Base-by-base conservation (phyloP, 2,329 filamentous ascomycete genomes). In the Monosporascus cannonballus region DNA sequence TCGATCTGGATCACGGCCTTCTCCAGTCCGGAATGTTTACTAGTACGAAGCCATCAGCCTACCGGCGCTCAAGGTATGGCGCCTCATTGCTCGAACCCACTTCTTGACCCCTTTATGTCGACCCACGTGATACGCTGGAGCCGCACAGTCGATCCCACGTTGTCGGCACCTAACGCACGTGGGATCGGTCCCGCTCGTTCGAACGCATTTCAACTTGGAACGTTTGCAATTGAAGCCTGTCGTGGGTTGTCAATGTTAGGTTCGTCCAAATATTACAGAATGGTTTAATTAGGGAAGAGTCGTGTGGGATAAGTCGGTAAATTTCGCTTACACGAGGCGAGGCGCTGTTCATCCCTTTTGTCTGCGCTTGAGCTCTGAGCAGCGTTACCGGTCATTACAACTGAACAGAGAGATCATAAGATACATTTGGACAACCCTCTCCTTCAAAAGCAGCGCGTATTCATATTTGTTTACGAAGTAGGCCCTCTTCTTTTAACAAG, bases 91-190 rank as follows among this genome's bases (percentile, higher is more conserved):
- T 34, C 30, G 24, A 41, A 59, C 74, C 69, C 69, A 86, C 86
- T 90, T 90, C 67, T 89, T 90, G 55, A 89, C 86, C 22, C 86
- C 87, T 64, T 89, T 89, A 63, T 88, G 85, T 48, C 87, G 76
- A 7, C 86, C 86, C 4, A 88, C 79, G 56, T 89, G 85, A 63
- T 89, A 88, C n/a, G 80, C 80, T n/a, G 79, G 86, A 2, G 87
- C 81, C 6, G 87, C 72, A 64, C 86, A 90, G 54, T 88, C 82
- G 15, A 69, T 64, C 8, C 59, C 59, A 50, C 66, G 64, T 54
- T 66, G 63, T 4, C 57, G 61, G 52, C 66, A 69, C 34, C 66
- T 60, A 6, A 63, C 61, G 55, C 66, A 69, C n/a, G 61, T 63
- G 2, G 59, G 45, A 25, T 50, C 51, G 4, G 59, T 63, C 25